Percentiles rank a stretch among this genome's conserved stretches.
phyloP scores from a whole-genome alignment of 805 yeast genomes.

The Lipomyces orientalis region DNA sequence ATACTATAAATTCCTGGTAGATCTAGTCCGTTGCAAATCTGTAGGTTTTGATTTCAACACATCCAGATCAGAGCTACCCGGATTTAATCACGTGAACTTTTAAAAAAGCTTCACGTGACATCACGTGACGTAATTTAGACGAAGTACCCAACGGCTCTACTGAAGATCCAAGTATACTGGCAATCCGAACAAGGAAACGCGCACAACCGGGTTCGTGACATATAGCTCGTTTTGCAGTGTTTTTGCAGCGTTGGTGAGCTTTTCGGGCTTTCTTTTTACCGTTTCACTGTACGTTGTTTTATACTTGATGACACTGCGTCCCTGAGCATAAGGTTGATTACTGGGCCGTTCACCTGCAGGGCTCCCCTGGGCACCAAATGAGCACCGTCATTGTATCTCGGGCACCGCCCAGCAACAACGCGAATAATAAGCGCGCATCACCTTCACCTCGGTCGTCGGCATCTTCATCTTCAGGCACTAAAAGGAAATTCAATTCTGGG shows the following conservation, averaged over 20 bases:
- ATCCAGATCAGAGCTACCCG: background rate
- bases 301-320: background rate
- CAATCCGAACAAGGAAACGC: background rate
- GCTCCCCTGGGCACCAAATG: constrained; percentile 1
- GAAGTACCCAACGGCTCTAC: background rate
- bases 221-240: background rate
- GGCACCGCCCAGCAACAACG: constrained; percentile 1
- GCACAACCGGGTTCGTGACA: background rate
- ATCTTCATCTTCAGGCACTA: background rate
- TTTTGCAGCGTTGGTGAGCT: background rate
- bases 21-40: background rate
- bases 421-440: background rate
- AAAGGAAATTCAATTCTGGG: constrained; percentile 10
- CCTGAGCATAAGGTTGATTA: background rate
- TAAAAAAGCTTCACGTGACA: background rate
- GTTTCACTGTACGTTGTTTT: background rate
- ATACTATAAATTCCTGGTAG: background rate
- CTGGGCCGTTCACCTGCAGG: background rate
- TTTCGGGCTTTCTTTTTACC: background rate
- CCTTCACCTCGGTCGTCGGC: constrained; percentile 2
- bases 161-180: background rate
- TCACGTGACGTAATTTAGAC: background rate
- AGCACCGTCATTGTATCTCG: constrained; percentile 20
- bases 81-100: background rate
- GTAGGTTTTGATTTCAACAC: background rate